A percentile compares a stretch with the other conserved stretches of the same genome.
phyloP scores from a whole-genome alignment of 768 basidiomycete species.

The Lentinula raphanica region DNA sequence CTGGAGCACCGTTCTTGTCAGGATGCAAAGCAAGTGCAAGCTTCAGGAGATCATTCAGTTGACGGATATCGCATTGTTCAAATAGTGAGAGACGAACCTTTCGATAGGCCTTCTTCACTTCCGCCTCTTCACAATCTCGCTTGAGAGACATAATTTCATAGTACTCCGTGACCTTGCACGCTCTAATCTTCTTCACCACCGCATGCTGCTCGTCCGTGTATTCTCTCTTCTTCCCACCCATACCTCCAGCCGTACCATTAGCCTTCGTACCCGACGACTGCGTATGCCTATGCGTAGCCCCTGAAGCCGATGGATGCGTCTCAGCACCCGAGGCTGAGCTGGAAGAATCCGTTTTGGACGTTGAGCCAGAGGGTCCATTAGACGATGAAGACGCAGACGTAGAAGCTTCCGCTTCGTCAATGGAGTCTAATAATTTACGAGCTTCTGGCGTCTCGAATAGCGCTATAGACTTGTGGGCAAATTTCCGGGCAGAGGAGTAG shows the following conservation, averaged over 20 bases:
- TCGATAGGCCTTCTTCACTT: slow-evolving; percentile 92
- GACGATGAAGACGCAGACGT: slow-evolving; percentile 38
- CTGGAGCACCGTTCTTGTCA: slow-evolving; percentile 95
- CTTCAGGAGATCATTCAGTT: slow-evolving; percentile 35
- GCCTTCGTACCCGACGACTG: slow-evolving; percentile 21
- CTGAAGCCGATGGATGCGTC: slow-evolving; percentile 69
- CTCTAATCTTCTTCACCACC: slow-evolving; percentile 79
- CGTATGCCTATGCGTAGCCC: slow-evolving; percentile 58
- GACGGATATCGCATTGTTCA: slow-evolving; percentile 1
- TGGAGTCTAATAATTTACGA: slow-evolving; percentile 54
- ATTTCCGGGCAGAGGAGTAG: slow-evolving; percentile 74
- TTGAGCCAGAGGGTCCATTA: slow-evolving; percentile 32
- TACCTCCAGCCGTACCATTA: slow-evolving; percentile 54
- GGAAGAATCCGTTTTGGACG: slow-evolving; percentile 26
- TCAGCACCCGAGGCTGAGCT: slow-evolving; percentile 49
- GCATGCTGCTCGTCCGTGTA: slow-evolving; percentile 81
- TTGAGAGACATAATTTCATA: slow-evolving; percentile 86
- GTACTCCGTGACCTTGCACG: slow-evolving; percentile 85
- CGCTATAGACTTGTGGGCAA: slow-evolving; percentile 82
- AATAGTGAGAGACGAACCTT: slow-evolving; percentile 56
- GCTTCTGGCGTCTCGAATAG: slow-evolving; percentile 81
- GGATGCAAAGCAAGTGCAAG: slow-evolving; percentile 86
- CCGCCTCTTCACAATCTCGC: slow-evolving; percentile 75
- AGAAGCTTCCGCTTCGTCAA: slow-evolving; percentile 53
- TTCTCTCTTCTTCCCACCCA: slow-evolving; percentile 72